Base-by-base conservation (phyloP, 768 basidiomycete species). In the Tulasnella sp. region DNA sequence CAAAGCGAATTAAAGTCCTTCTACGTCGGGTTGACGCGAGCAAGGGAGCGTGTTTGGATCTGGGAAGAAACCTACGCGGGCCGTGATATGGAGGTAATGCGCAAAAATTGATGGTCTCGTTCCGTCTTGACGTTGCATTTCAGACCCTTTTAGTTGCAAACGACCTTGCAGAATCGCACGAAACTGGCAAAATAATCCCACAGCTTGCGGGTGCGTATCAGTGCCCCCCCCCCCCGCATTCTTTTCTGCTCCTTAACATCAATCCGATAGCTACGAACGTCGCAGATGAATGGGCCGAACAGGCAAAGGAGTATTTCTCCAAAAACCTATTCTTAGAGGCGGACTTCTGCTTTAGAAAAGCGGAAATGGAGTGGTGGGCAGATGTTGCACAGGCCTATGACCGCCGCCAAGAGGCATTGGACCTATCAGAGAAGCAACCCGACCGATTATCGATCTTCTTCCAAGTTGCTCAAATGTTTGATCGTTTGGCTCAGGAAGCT, bases 1-100 rank as follows among this genome's bases (percentile, higher is more conserved):
- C 71, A 80, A 31, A 40, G 56, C 24, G 80, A 81, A 74, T 73
- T 81, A 12, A 81, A 81, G 46, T 74, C 38, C 71, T 58, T 81
- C 21, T 81, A 81, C 71, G 80, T 81, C 27, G 80, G 68, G 19
- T 38, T 81, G 8, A 81, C 80, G 14, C 16, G 80, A 75, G 80
- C 80, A 12, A 52, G 80, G 10, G 27, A 80, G 27, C 80, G 74
- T 38, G 40, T 71, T 36, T 81, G 80, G 80, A 42, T 81, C 19
- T 81, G 80, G 80, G 80, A 81, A 21, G 42, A n/a, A 9, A 40
- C 68, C 14, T 73, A 68, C 6, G 27, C 16, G n/a, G 74, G 78
- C 21, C 10, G 16, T 39, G 79, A 40, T 27, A 81, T 81, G 80
- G 52, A 75, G 78, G 78, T 79, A n/a, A 71, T 48, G 24, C 36